Evolutionary conservation across 2,329 filamentous ascomycete species (phyloP).

Genomic region (Diplodia seriata): DNA sequence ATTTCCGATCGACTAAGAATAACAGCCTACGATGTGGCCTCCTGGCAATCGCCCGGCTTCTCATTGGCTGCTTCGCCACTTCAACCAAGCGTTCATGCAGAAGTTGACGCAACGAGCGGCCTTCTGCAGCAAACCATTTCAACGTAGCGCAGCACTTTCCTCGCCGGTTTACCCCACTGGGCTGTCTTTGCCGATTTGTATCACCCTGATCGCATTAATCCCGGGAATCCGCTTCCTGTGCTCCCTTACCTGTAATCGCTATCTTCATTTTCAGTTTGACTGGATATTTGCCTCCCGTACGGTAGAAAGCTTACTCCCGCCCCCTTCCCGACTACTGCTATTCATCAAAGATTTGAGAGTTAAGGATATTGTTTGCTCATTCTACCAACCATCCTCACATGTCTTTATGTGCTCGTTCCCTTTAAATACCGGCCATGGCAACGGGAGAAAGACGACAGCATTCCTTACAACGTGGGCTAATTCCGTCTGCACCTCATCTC

Average conservation of each 20-base stretch:
- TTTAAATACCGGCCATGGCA: not conserved
- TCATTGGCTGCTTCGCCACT: conserved; percentile 5
- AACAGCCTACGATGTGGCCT: conserved; percentile 1
- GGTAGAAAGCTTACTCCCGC: conserved; percentile 1
- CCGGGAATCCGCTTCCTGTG: not conserved
- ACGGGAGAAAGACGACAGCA: not conserved
- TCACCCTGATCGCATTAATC: not conserved
- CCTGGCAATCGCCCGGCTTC: too few species aligned
- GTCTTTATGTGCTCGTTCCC: not conserved
- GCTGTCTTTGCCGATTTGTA: conserved; percentile 3
- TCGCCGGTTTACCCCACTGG: not conserved
- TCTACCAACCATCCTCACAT: not conserved
- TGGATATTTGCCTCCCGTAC: not conserved
- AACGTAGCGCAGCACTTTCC: not conserved
- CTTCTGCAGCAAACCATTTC: conserved; percentile 20
- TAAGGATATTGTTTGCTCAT: not conserved
- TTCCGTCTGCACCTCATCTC: not conserved
- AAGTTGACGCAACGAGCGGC: conserved; percentile 10
- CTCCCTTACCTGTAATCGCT: not conserved
- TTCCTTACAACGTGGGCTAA: not conserved
- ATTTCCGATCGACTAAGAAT: conserved; percentile 2
- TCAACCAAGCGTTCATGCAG: conserved; percentile 5
- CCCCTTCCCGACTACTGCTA: conserved; percentile 1
- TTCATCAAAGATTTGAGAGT: conserved; percentile 5
- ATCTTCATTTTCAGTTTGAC: not conserved